phyloP scores from a whole-genome alignment of 1,139 yeast genomes.

The Kodamaea ohmeri region DNA sequence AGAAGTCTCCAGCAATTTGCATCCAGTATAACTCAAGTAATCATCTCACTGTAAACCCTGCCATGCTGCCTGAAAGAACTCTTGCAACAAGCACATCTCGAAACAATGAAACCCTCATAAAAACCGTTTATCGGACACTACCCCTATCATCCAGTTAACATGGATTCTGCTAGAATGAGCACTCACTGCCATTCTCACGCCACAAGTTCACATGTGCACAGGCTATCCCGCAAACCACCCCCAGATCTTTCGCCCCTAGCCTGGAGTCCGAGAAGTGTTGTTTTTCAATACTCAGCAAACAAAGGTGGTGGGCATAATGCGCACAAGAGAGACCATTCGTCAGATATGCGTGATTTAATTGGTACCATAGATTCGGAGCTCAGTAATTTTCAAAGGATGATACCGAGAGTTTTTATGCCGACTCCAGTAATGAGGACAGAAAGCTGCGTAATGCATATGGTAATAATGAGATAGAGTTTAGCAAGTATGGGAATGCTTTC shows the following conservation, averaged over 20 bases:
- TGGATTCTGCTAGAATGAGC: not conserved
- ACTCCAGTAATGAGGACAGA: no score
- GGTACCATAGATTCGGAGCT: slow-evolving; percentile 21
- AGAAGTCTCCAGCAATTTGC: slow-evolving; percentile 2
- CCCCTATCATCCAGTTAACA: slow-evolving; percentile 2
- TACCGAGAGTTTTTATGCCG: no score
- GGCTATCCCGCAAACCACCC: slow-evolving; percentile 25
- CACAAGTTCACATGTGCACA: slow-evolving; percentile 2
- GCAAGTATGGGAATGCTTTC: no score
- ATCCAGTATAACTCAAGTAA: no score
- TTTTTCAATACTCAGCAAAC: slow-evolving; percentile 10
- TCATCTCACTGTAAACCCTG: no score
- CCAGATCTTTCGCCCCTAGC: slow-evolving; percentile 14
- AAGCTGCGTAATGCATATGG: no score
- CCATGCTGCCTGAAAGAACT: no score
- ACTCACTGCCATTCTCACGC: not conserved
- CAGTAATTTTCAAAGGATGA: slow-evolving; percentile 10
- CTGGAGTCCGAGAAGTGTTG: slow-evolving; percentile 13
- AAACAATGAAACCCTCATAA: no score
- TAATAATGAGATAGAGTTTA: no score
- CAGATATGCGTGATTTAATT: slow-evolving; percentile 18
- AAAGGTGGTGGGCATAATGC: no score
- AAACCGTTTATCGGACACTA: slow-evolving; percentile 1
- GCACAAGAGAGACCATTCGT: not conserved
- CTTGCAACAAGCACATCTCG: no score